A percentile compares a stretch with the other conserved stretches of the same genome.
Evolutionary conservation across 2,329 filamentous ascomycete species (phyloP).

Genomic region (Alternaria conjuncta): DNA sequence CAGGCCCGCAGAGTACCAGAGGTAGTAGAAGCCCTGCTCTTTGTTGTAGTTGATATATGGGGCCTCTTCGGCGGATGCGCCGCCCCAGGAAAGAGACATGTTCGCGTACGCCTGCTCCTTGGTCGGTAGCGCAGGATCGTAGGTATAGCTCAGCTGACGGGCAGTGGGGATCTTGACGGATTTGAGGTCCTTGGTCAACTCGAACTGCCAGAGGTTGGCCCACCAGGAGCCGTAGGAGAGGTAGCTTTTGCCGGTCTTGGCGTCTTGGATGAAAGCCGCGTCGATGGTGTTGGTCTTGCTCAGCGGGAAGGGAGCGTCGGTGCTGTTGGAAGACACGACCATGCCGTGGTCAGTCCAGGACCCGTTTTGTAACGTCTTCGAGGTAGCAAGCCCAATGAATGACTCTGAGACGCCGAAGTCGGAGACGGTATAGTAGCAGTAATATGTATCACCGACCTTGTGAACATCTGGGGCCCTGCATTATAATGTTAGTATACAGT

Average conservation of each 20-base stretch:
- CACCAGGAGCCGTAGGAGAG: conserved; percentile 71
- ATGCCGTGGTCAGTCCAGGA: conserved; percentile 65
- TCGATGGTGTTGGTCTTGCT: conserved; percentile 55
- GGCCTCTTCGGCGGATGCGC: not conserved
- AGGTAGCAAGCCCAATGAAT: conserved; percentile 63
- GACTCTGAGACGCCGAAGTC: conserved; percentile 64
- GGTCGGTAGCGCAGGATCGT: conserved; percentile 8
- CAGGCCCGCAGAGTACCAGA: not conserved
- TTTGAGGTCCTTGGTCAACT: conserved; percentile 1
- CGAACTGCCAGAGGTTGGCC: conserved; percentile 31
- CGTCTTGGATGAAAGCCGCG: conserved; percentile 46
- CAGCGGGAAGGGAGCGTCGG: conserved; percentile 10
- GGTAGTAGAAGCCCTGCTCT: conserved; percentile 45
- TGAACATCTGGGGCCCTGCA: conserved; percentile 21
- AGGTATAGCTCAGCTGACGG: conserved; percentile 1
- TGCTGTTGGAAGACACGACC: conserved; percentile 48
- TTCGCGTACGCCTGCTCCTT: conserved; percentile 22
- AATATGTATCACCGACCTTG: conserved; percentile 53
- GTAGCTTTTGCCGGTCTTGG: conserved; percentile 43
- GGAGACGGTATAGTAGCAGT: conserved; percentile 67
- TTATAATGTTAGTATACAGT: not conserved
- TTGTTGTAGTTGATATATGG: conserved; percentile 25
- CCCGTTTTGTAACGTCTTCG: conserved; percentile 54
- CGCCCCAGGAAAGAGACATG: not conserved
- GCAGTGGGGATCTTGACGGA: conserved; percentile 1